These are phyloP conservation scores for Phaeosphaeria sp. DNA, from an alignment of 2,329 filamentous ascomycete genomes.

Conservation along the genomic window DNA sequence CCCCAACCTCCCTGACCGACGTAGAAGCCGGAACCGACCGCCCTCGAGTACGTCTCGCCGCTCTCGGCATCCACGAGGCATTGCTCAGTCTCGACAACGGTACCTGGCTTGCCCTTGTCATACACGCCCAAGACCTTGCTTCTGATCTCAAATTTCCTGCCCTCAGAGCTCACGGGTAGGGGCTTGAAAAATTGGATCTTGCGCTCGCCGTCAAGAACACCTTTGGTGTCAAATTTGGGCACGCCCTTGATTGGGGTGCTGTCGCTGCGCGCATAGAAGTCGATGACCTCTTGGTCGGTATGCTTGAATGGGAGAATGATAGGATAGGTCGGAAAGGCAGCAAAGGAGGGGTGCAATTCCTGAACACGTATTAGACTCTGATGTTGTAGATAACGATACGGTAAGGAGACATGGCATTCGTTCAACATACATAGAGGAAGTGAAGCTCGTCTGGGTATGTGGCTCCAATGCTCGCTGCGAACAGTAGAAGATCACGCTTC, in stretches of 20 bases:
- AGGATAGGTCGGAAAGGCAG: slow-evolving; percentile 88
- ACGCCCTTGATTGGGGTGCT: slow-evolving; percentile 74
- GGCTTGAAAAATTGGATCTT: slow-evolving; percentile 78
- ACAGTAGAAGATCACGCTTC: slow-evolving; percentile 87
- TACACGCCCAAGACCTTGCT: slow-evolving; percentile 84
- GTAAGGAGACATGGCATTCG: background rate
- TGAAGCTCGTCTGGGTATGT: slow-evolving; percentile 83
- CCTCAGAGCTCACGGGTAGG: slow-evolving; percentile 73
- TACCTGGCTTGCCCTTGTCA: slow-evolving; percentile 85
- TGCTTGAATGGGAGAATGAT: slow-evolving; percentile 85
- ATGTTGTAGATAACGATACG: background rate
- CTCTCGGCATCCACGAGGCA: slow-evolving; percentile 73
- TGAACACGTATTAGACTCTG: slow-evolving; percentile 42
- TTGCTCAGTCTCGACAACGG: slow-evolving; percentile 80
- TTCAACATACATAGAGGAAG: slow-evolving; percentile 77
- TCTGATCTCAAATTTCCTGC: slow-evolving; percentile 76
- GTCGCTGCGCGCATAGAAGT: slow-evolving; percentile 79
- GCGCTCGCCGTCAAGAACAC: slow-evolving; percentile 84
- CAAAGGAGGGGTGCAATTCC: slow-evolving; percentile 87
- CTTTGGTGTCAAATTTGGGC: slow-evolving; percentile 75
- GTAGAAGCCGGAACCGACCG: slow-evolving; percentile 76
- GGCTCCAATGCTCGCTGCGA: slow-evolving; percentile 86
- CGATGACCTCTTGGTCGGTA: slow-evolving; percentile 75
- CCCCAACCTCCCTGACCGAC: slow-evolving; percentile 85
- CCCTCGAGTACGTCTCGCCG: slow-evolving; percentile 74